Base-by-base conservation (phyloP, 306 rosid species). In the Vigna nakashimae region DNA sequence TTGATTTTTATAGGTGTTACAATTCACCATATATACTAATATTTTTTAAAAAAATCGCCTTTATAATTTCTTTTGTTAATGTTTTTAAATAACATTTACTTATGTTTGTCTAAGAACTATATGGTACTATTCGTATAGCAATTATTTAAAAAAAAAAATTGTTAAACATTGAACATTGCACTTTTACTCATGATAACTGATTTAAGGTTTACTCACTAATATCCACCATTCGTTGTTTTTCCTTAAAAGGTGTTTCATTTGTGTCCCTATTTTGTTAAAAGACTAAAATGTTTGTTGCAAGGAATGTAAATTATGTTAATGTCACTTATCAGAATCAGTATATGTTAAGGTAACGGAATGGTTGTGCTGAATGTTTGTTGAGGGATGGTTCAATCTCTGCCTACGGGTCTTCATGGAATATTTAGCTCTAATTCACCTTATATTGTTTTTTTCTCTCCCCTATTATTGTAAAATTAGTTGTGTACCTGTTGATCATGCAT, bases 311-410 rank as follows among this genome's bases (percentile, higher is more conserved):
- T 26, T 15, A 12, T 28, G 66, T 30, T 30, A 60, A 60, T 60
- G 66, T 26, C 11, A 60, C 4, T 13, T 13, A 26, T 58, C 65
- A 58, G 38, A 26, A 26, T 13, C 38, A 58, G 28, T 58, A 3
- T 57, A 12, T 6, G 67, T 30, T 14, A 4, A 15, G 26, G 18
- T 45, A 34, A n/a, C 0, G 8, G 70, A 65, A 65, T 65, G 70
- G 70, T 65, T 65, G 70, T 65, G 32, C 32, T 65, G 70, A 65
- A 65, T 9, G 70, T 65, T 65, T 40, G 70, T 18, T 65, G 45
- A 62, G 12, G 43, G 30, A 64, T 36, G 15, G 48, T 22, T 9
- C 69, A 36, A 36, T 38, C 50, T 65, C 70, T 65, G 51, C 51
- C 51, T 65, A 65, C 32, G 50, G 28, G 69, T 65, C 70, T 38